phyloP scores from a whole-genome alignment of 768 basidiomycete genomes.

The Collybia mongolica region DNA sequence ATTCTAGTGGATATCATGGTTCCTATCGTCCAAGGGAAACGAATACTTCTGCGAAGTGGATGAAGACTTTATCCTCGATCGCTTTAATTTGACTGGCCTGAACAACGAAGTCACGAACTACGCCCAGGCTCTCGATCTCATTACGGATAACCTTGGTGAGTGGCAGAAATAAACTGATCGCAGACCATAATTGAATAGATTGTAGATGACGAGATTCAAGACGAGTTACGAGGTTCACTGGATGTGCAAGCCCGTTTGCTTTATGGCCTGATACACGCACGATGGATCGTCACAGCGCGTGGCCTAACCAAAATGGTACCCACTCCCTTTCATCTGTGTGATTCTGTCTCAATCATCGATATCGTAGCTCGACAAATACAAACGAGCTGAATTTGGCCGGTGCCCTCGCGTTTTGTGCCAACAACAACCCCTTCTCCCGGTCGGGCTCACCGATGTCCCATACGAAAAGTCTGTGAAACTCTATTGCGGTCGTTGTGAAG shows the following conservation, averaged over 20 bases:
- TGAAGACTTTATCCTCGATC: conserved; percentile 97
- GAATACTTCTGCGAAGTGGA: conserved; percentile 99
- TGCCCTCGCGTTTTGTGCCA: conserved; percentile 98
- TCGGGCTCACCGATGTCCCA: conserved; percentile 95
- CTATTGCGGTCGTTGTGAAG: conserved; percentile 97
- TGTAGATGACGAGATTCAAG: conserved; percentile 90
- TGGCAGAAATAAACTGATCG: conserved; percentile 6
- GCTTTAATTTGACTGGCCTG: conserved; percentile 96
- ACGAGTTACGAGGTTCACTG: conserved; percentile 87
- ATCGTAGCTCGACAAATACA: conserved; percentile 90
- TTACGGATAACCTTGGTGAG: conserved; percentile 92
- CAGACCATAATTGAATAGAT: not conserved
- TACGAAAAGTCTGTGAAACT: conserved; percentile 99
- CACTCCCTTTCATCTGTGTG: not conserved
- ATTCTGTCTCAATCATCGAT: not conserved
- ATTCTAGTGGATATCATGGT: conserved; percentile 94
- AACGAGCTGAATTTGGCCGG: conserved; percentile 96
- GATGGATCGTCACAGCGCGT: conserved; percentile 94
- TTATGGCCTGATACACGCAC: conserved; percentile 94
- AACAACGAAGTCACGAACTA: conserved; percentile 97
- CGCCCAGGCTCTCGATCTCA: conserved; percentile 88
- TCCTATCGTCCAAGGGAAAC: conserved; percentile 94
- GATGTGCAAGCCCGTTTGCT: conserved; percentile 92
- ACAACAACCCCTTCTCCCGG: conserved; percentile 91
- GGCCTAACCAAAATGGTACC: conserved; percentile 93